A percentile compares a stretch with the other conserved stretches of the same genome.
phyloP scores from a whole-genome alignment of 495 filamentous ascomycete genomes.

The Cercophora scortea region DNA sequence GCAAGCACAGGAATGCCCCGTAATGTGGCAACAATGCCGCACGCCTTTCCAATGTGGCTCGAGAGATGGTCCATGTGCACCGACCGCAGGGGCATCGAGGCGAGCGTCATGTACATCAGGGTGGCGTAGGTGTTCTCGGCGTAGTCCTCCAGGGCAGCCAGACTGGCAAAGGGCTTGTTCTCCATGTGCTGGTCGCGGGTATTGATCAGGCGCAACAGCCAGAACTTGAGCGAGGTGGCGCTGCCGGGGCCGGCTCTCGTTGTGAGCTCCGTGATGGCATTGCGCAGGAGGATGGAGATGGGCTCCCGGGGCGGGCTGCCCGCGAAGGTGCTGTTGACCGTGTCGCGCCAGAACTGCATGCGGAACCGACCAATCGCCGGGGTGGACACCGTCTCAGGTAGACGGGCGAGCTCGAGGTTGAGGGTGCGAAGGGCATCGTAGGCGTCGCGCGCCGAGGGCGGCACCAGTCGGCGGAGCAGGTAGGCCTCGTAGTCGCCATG shows the following conservation, averaged over 20 bases:
- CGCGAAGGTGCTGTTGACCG: constrained; percentile 62
- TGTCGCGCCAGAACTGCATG: constrained; percentile 90
- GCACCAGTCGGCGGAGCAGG: constrained; percentile 78
- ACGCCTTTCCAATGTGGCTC: constrained; percentile 89
- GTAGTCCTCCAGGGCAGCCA: constrained; percentile 74
- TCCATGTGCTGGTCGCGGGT: constrained; percentile 76
- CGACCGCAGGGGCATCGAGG: constrained; percentile 64
- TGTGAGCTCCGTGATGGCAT: constrained; percentile 56
- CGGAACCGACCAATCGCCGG: constrained; percentile 76
- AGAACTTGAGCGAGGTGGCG: constrained; percentile 63
- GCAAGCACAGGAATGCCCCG: constrained; percentile 79
- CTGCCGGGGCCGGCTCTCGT: constrained; percentile 39
- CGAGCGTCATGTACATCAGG: constrained; percentile 82
- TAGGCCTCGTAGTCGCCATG: constrained; percentile 73
- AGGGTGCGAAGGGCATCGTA: constrained; percentile 89
- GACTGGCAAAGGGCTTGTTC: constrained; percentile 67
- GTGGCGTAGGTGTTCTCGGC: constrained; percentile 92
- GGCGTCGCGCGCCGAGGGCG: constrained; percentile 58
- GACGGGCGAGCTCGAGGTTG: constrained; percentile 81
- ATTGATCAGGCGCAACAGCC: constrained; percentile 70
- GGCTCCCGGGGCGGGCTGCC: constrained; percentile 78
- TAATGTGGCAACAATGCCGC: constrained; percentile 75
- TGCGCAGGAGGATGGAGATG: constrained; percentile 73
- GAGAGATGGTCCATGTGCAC: constrained; percentile 88
- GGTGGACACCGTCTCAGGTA: constrained; percentile 80